These are phyloP conservation scores for Wickerhamiella hasegawae DNA, from an alignment of 805 yeast genomes.

Conservation along the genomic window DNA sequence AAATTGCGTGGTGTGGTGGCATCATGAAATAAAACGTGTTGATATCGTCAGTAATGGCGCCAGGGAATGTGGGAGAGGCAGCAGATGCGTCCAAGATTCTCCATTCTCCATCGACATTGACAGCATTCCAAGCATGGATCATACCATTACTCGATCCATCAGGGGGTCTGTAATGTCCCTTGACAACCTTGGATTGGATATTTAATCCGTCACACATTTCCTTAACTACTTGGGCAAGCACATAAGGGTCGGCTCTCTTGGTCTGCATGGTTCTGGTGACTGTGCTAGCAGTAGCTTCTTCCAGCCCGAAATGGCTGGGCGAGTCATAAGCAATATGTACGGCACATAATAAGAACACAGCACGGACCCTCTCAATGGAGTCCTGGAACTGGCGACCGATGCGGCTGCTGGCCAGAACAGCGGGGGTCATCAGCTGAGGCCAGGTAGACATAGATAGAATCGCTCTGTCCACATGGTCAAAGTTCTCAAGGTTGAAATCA, in stretches of 20 bases:
- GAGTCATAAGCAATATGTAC: slow-evolving; percentile 37
- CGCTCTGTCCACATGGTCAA: slow-evolving; percentile 16
- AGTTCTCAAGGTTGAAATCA: slow-evolving; percentile 16
- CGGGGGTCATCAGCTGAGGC: slow-evolving; percentile 31
- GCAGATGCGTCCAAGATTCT: slow-evolving; percentile 59
- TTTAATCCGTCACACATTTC: slow-evolving; percentile 55
- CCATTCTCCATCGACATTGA: slow-evolving; percentile 61
- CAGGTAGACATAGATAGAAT: slow-evolving; percentile 20
- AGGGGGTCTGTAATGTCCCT: slow-evolving; percentile 76
- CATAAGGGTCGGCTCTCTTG: slow-evolving; percentile 48
- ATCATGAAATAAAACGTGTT: slow-evolving; percentile 58
- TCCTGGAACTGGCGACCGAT: slow-evolving; percentile 37
- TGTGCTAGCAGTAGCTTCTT: slow-evolving; percentile 12
- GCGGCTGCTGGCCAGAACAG: slow-evolving; percentile 37
- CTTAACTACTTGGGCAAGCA: slow-evolving; percentile 61
- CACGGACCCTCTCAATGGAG: slow-evolving; percentile 46
- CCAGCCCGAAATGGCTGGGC: slow-evolving; percentile 14
- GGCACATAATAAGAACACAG: slow-evolving; percentile 44
- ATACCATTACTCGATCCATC: slow-evolving; percentile 30
- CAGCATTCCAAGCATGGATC: slow-evolving; percentile 77
- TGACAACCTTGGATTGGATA: slow-evolving; percentile 57
- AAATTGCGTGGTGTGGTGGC: slow-evolving; percentile 58
- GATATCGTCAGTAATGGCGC: slow-evolving; percentile 28
- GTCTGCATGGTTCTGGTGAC: slow-evolving; percentile 21
- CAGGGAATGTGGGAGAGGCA: slow-evolving; percentile 43